phyloP scores from a whole-genome alignment of 2,329 filamentous ascomycete species.

The Dactylellina leptospora region DNA sequence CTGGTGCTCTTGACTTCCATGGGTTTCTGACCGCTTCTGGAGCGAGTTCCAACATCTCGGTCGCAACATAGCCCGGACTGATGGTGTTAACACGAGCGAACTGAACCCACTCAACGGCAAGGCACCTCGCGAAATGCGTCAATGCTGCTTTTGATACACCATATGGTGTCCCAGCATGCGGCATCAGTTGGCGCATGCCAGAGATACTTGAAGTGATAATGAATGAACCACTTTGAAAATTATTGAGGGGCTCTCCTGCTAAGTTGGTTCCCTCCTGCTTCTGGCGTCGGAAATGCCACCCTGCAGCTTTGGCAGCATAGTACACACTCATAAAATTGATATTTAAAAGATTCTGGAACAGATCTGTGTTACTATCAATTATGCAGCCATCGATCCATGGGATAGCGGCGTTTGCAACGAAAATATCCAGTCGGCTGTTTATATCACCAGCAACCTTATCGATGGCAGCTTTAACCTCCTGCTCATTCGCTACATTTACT shows the following conservation, averaged over 20 bases:
- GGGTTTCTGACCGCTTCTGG: slow-evolving; percentile 72
- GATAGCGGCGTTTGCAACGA: slow-evolving; percentile 80
- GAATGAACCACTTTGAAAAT: slow-evolving; percentile 75
- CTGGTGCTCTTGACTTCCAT: slow-evolving; percentile 80
- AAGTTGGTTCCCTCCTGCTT: slow-evolving; percentile 14
- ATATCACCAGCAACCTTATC: slow-evolving; percentile 70
- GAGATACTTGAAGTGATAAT: slow-evolving; percentile 81
- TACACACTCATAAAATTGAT: slow-evolving; percentile 80
- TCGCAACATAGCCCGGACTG: slow-evolving; percentile 78
- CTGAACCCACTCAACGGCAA: slow-evolving; percentile 79
- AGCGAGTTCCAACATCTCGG: slow-evolving; percentile 74
- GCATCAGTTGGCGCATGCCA: slow-evolving; percentile 79
- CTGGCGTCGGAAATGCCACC: slow-evolving; percentile 74
- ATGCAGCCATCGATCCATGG: slow-evolving; percentile 65
- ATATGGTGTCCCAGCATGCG: slow-evolving; percentile 77
- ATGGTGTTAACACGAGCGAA: slow-evolving; percentile 78
- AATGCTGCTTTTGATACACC: slow-evolving; percentile 75
- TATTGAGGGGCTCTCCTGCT: slow-evolving; percentile 65
- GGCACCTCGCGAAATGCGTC: slow-evolving; percentile 66
- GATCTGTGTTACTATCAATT: slow-evolving; percentile 20
- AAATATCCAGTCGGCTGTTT: slow-evolving; percentile 77
- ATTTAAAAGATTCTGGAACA: slow-evolving; percentile 67
- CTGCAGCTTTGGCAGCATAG: slow-evolving; percentile 77
- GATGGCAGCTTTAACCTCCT: slow-evolving; percentile 66
- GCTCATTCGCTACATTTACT: slow-evolving; percentile 68